A percentile compares a stretch with the other conserved stretches of the same genome.
Evolutionary conservation across 331 rosid species (phyloP).

Genomic region (Pyracantha coccinea): DNA sequence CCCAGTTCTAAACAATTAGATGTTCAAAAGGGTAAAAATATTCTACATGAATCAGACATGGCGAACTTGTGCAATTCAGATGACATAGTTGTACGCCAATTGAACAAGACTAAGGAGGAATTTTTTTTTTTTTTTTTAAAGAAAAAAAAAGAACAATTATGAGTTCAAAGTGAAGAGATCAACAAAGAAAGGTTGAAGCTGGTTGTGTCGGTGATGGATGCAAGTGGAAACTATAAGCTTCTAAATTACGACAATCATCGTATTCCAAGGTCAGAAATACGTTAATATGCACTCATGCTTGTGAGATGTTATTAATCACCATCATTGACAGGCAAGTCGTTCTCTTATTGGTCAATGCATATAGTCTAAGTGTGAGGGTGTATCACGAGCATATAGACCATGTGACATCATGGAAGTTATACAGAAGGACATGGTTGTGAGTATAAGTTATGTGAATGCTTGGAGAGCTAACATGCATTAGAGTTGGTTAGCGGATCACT

Average conservation of each 20-base stretch:
- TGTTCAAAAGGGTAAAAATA: too few species aligned
- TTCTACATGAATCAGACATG: too few species aligned
- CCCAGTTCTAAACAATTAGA: neutral
- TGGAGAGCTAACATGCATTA: conserved; percentile 1
- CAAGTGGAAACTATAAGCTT: neutral
- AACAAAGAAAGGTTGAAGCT: neutral
- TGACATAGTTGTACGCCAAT: too few species aligned
- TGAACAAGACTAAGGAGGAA: too few species aligned
- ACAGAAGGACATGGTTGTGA: neutral
- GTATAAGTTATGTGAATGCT: conserved; percentile 2
- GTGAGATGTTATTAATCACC: neutral
- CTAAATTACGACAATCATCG: neutral
- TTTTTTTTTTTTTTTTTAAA: too few species aligned
- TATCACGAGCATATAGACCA: neutral
- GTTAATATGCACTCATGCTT: conserved; percentile 11
- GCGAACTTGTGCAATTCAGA: too few species aligned
- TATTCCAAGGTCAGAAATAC: too few species aligned
- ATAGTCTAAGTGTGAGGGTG: conserved; percentile 14
- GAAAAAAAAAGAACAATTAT: too few species aligned
- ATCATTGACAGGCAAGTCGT: conserved; percentile 11
- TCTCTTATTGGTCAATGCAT: conserved; percentile 8
- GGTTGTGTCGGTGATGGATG: neutral
- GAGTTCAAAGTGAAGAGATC: too few species aligned
- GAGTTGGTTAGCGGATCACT: neutral
- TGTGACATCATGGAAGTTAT: conserved; percentile 21